A percentile compares a stretch with the other conserved stretches of the same genome.
Evolutionary conservation across 2,329 filamentous ascomycete species (phyloP).

Genomic region (Colletotrichum sp.): DNA sequence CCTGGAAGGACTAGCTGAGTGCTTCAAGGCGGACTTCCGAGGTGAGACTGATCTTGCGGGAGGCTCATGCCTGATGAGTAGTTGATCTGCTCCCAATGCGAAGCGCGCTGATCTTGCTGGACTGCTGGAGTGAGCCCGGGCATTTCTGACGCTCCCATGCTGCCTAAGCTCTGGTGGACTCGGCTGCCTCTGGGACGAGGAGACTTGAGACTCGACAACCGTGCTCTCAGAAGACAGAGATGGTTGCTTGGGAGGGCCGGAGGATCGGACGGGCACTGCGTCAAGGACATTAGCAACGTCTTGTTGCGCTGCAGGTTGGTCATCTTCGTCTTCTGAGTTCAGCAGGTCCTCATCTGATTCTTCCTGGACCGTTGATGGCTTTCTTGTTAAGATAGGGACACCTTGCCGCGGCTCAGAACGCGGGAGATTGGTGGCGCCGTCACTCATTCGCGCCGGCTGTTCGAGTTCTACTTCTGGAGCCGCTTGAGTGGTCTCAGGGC

Average conservation of each 20-base stretch:
- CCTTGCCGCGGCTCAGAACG: background rate
- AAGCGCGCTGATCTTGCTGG: conserved; percentile 75
- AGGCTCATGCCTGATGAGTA: conserved; percentile 69
- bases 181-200: conserved; percentile 6
- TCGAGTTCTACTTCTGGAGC: background rate
- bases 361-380: conserved; percentile 52
- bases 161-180: conserved; percentile 8
- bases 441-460: background rate
- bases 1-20: conserved; percentile 57
- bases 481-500: background rate
- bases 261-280: conserved; percentile 35
- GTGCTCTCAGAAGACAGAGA: conserved; percentile 7
- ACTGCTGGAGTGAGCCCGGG: conserved; percentile 58
- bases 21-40: conserved; percentile 78
- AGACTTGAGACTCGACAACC: conserved; percentile 9
- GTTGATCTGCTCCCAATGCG: conserved; percentile 57
- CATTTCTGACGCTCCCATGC: conserved; percentile 24
- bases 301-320: conserved; percentile 8
- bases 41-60: conserved; percentile 75
- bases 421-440: background rate
- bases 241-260: conserved; percentile 11
- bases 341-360: conserved; percentile 46
- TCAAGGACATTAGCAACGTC: conserved; percentile 30
- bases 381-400: conserved; percentile 32
- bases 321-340: conserved; percentile 12